phyloP scores from a whole-genome alignment of 202 grass and related monocot species.

The Cymbopogon flexuosus region DNA sequence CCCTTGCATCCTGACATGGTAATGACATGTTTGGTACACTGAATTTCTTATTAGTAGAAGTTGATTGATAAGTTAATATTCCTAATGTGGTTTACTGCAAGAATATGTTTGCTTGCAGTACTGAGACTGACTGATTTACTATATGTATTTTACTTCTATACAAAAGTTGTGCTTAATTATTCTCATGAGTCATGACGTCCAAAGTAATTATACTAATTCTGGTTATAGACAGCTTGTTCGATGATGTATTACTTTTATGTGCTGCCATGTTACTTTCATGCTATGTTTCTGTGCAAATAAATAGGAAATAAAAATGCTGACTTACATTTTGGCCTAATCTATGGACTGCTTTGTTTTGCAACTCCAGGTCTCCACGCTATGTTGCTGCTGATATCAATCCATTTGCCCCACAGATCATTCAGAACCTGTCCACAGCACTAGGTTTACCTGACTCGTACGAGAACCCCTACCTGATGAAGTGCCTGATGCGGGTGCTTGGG shows the following conservation, averaged over 20 bases:
- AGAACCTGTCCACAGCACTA: constrained; percentile 63
- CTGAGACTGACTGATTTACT: neutral
- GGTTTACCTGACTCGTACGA: constrained; percentile 74
- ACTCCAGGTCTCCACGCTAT: constrained; percentile 47
- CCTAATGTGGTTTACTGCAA: neutral
- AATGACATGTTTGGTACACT: neutral
- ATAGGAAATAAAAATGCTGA: neutral
- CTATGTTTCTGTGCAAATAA: neutral
- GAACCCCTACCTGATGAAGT: constrained; percentile 94
- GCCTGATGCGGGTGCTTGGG: constrained; percentile 84
- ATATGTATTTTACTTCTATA: neutral
- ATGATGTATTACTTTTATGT: neutral
- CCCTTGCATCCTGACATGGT: neutral
- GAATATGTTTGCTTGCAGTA: neutral
- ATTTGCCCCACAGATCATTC: constrained; percentile 76
- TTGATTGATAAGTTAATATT: neutral
- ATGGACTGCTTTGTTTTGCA: neutral
- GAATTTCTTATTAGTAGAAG: neutral
- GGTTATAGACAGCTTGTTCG: neutral
- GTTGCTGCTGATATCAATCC: constrained; percentile 68
- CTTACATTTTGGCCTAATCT: neutral
- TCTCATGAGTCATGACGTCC: neutral
- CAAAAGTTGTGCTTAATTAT: neutral
- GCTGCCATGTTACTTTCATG: neutral
- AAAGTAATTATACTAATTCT: neutral